Evolutionary conservation across 2,329 filamentous ascomycete genomes (phyloP), one percentile per base, ranked within the genome.

Genomic region (Coniochaeta pulveracea): DNA sequence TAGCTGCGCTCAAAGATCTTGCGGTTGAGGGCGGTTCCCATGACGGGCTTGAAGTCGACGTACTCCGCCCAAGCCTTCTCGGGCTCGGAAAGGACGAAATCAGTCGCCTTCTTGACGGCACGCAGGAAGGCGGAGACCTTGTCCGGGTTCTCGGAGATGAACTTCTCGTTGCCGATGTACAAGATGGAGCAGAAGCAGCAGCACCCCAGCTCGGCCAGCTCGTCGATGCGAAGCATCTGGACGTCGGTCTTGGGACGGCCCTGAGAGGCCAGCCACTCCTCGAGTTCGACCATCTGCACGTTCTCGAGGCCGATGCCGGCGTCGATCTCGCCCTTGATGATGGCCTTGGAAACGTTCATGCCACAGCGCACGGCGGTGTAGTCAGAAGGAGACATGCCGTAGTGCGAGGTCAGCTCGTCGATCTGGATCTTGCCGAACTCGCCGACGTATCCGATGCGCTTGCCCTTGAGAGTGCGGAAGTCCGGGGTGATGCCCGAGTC

Each of bases 351-450:
- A 31, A 86, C 78, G 54, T 86, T 85, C 81, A 85, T 86, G 41
- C 81, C 82, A 51, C 80, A 85, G 37, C 81, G 78, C 6, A 86
- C 68, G 22, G 80, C 80, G 1, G 76, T 82, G 64, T 86, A 85
- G 60, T 85, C 80, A 5, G 63, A 57, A 0, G 80, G 72, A 2
- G 69, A 66, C 73, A 85, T 83, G 50, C 78, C 79, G 52, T 85
- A 85, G 66, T 85, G 72, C 28, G 75, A 75, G 31, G 80, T 85
- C 40, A 86, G 69, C 52, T 86, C 82, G 52, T 86, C 82, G 44
- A 86, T 85, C 60, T 85, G 80, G 52, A 85, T 85, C 70, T 80
- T 86, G 57, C 81, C 81, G 42, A 85, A 85, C 52, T 85, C 81
- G 46, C 80, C 80, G 36, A 85, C 80, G 44, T 85, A 85, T 51